phyloP scores from a whole-genome alignment of 2,329 filamentous ascomycete genomes.

The Penicillium hordei region DNA sequence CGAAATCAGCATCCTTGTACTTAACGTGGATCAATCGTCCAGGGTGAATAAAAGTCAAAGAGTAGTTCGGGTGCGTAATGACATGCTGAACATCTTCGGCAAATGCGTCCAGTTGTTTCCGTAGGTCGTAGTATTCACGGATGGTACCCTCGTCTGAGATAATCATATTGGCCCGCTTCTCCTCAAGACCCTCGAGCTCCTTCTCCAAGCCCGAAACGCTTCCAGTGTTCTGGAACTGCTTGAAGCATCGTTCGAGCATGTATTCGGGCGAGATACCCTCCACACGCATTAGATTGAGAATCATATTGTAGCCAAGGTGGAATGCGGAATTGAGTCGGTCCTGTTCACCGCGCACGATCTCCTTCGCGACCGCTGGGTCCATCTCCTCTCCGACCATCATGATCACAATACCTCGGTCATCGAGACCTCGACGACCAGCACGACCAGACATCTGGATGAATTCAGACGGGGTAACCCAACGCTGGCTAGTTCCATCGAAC shows the following conservation, averaged over 20 bases:
- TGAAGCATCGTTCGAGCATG: conserved; percentile 98
- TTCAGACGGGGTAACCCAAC: conserved; percentile 89
- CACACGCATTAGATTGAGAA: conserved; percentile 93
- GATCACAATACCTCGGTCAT: conserved; percentile 97
- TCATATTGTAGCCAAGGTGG: conserved; percentile 98
- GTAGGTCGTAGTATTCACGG: conserved; percentile 89
- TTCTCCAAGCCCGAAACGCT: conserved; percentile 82
- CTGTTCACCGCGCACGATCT: conserved; percentile 93
- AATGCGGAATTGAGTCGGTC: conserved; percentile 98
- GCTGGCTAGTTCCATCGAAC: conserved; percentile 77
- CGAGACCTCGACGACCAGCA: conserved; percentile 92
- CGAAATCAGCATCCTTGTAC: conserved; percentile 77
- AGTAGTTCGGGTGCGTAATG: conserved; percentile 88
- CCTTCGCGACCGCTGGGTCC: conserved; percentile 89
- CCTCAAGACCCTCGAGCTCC: conserved; percentile 75
- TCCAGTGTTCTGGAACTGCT: conserved; percentile 94
- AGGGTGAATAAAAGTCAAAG: conserved; percentile 76
- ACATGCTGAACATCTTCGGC: conserved; percentile 87
- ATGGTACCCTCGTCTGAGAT: conserved; percentile 86
- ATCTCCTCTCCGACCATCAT: conserved; percentile 99
- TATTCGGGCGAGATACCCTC: conserved; percentile 98
- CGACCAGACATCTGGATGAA: conserved; percentile 99
- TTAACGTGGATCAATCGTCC: conserved; percentile 88
- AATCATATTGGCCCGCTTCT: conserved; percentile 67
- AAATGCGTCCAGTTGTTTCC: conserved; percentile 79